Base-by-base conservation (phyloP, 2,329 filamentous ascomycete species). In the Colletotrichum navitas region DNA sequence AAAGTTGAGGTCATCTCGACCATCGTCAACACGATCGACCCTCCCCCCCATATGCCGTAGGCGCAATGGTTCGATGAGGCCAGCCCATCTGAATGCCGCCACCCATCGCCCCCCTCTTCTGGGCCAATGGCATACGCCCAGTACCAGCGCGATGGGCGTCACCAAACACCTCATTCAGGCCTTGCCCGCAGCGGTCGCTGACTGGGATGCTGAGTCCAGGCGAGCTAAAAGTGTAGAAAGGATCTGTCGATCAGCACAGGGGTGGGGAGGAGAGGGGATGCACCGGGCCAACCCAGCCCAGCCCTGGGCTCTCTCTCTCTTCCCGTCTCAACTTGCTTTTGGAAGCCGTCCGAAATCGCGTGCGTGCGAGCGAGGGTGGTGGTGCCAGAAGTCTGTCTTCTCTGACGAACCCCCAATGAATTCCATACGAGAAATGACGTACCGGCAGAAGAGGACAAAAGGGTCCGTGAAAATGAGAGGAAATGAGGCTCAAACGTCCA, bases 191-290 rank as follows among this genome's bases (percentile, higher is more conserved):
- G 56, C 51, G 51, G 63, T 56, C 63, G 58, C 58, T 34, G 56
- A 63, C 66, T 36, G 24, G 70, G 72, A 62, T 69, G 43, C 52
- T 34, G 32, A 16, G 43, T 39, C 54, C 61, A 66, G 43, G 60
- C n/a, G 62, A 29, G 59, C 36, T 21, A 39, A 55, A 62, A 54
- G 52, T 64, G 62, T 70, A 64, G 67, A 70, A 66, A 74, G 65
- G 65, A 66, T 70, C 61, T 74, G 70, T 73, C 72, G 72, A 74
- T 73, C 72, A 70, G 65, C 66, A 72, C 72, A 74, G 52, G 68
- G 55, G 55, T 10, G 26, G 29, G 51, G 55, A n/a, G 55, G n/a
- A 5, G 34, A 65, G 51, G 39, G 39, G 39, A 41, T 16, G 12
- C 39, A 62, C 60, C 59, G 58, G 51, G 43, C 45, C 64, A 58